Conservation (phyloP, 192 early-diverging fungal species). For the Gaertneriomyces sp. region DNA sequence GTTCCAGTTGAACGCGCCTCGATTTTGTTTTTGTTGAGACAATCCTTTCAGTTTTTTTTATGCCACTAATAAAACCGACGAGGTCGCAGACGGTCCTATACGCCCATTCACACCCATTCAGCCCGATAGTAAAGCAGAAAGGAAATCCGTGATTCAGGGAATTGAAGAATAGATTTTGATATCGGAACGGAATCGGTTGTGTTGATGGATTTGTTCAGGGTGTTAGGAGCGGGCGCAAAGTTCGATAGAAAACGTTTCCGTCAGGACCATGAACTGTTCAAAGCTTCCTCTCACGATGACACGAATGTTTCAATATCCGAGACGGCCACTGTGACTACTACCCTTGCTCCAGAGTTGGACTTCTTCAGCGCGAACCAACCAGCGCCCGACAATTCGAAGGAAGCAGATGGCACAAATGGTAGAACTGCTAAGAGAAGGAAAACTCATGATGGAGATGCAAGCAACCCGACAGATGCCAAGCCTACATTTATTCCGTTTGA, state of each 20-base stretch:
- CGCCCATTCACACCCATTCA: no score
- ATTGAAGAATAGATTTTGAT: no score
- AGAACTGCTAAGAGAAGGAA: constrained; percentile 11
- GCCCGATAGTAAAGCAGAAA: no score
- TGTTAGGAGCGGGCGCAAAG: constrained; percentile 80
- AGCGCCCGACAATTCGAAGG: constrained; percentile 5
- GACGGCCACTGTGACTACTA: no score
- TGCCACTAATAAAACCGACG: no score
- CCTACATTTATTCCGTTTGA: constrained; percentile 15
- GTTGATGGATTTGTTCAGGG: constrained; percentile 76
- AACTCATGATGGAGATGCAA: not conserved
- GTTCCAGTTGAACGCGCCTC: no score
- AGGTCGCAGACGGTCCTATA: no score
- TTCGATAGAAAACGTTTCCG: constrained; percentile 83
- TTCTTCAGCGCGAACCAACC: constrained; percentile 26
- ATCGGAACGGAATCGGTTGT: no score
- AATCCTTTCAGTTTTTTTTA: no score
- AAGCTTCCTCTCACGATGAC: constrained; percentile 31
- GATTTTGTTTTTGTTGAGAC: no score
- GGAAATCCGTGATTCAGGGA: no score
- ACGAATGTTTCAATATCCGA: not conserved
- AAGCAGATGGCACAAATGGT: constrained; percentile 1
- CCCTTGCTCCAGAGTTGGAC: constrained; percentile 27
- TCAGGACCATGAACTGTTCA: constrained; percentile 76
- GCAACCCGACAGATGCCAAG: not conserved